phyloP scores from a whole-genome alignment of 2,329 filamentous ascomycete species.

The Alternaria brassicae region DNA sequence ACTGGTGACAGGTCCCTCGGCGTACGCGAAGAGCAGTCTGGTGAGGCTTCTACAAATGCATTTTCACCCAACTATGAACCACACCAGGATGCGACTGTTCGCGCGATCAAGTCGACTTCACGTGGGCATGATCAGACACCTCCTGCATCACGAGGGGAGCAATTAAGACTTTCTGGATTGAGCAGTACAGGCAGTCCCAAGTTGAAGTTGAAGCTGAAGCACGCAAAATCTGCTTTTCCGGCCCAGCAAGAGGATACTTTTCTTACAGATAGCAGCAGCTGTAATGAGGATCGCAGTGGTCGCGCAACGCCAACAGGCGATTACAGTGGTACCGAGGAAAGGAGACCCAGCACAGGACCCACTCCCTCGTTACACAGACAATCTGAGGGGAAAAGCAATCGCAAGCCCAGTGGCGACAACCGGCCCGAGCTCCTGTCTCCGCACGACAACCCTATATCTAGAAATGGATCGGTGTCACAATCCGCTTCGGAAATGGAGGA shows the following conservation, averaged over 20 bases:
- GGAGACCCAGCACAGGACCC: conserved; percentile 42
- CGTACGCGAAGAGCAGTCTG: conserved; percentile 36
- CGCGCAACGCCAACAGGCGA: conserved; percentile 40
- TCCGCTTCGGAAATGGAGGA: conserved; percentile 48
- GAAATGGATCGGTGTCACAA: conserved; percentile 28
- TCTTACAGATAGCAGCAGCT: conserved; percentile 61
- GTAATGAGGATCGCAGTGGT: conserved; percentile 57
- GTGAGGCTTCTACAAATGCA: conserved; percentile 57
- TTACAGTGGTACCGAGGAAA: conserved; percentile 37
- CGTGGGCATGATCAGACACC: conserved; percentile 33
- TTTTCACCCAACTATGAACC: conserved; percentile 81
- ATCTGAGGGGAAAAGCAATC: conserved; percentile 32
- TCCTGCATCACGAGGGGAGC: conserved; percentile 36
- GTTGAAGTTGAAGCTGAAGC: conserved; percentile 52
- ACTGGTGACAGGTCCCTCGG: conserved; percentile 36
- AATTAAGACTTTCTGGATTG: conserved; percentile 32
- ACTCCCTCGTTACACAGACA: conserved; percentile 33
- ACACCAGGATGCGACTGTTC: conserved; percentile 73
- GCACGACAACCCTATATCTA: conserved; percentile 24
- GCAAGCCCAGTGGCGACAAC: conserved; percentile 34
- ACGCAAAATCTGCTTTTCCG: conserved; percentile 29
- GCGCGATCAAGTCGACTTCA: conserved; percentile 64
- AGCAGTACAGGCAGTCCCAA: conserved; percentile 43
- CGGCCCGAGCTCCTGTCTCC: conserved; percentile 35
- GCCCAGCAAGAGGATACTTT: conserved; percentile 56